A percentile compares a stretch with the other conserved stretches of the same genome.
These are phyloP conservation scores for Ceratocystiopsis minuta DNA, from an alignment of 2,329 filamentous ascomycete genomes.

Conservation along the genomic window DNA sequence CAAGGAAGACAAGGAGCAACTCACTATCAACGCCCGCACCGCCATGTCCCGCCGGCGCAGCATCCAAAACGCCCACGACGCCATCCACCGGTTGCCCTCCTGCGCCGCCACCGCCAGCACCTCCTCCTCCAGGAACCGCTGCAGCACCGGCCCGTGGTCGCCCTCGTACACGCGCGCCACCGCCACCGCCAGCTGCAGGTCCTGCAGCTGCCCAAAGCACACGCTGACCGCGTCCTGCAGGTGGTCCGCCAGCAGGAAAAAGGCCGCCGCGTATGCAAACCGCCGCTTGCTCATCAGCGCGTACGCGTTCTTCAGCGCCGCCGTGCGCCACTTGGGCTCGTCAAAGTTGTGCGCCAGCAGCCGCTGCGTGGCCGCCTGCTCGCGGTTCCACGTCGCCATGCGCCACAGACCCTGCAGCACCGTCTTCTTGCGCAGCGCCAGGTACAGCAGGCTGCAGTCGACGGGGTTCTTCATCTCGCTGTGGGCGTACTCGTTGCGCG, in stretches of 20 bases:
- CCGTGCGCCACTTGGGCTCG: constrained; percentile 70
- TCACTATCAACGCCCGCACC: constrained; percentile 63
- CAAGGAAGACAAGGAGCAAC: constrained; percentile 13
- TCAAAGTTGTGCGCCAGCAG: constrained; percentile 83
- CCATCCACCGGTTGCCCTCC: constrained; percentile 81
- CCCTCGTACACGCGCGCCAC: constrained; percentile 79
- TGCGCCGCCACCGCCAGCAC: constrained; percentile 60
- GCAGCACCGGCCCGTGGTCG: constrained; percentile 57
- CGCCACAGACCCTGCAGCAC: constrained; percentile 86
- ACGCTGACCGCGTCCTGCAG: constrained; percentile 74
- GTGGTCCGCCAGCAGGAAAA: constrained; percentile 80
- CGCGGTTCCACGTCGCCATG: constrained; percentile 76
- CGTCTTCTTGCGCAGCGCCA: constrained; percentile 78
- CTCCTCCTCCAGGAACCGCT: constrained; percentile 58
- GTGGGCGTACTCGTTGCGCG: constrained; percentile 82
- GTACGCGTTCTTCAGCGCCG: constrained; percentile 91
- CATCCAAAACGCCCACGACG: constrained; percentile 93
- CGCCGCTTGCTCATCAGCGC: constrained; percentile 78
- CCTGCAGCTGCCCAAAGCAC: constrained; percentile 70
- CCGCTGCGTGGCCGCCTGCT: constrained; percentile 63
- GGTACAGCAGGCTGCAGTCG: constrained; percentile 79
- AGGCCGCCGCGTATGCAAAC: constrained; percentile 86
- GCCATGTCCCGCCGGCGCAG: constrained; percentile 66
- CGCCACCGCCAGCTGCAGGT: constrained; percentile 77
- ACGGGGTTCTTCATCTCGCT: constrained; percentile 76